Evolutionary conservation across 805 yeast genomes (phyloP), one percentile per base, ranked within the genome.

Genomic region (Yarrowia phangngaensis): DNA sequence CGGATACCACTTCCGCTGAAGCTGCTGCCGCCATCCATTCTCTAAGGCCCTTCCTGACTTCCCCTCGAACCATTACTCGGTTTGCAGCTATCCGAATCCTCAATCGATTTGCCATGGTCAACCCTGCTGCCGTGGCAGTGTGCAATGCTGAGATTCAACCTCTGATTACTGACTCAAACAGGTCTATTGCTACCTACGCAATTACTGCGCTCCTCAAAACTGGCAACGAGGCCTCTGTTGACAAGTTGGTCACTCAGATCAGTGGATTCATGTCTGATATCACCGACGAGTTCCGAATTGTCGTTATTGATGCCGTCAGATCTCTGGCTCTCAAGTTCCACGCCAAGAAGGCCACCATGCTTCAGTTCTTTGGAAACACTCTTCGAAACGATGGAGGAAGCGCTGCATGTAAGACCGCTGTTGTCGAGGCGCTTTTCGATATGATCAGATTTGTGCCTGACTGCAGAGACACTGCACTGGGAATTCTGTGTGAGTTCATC

Each of bases 191-290:
- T 11, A 92, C 98, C 12, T 90, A 87, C 67, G 97, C 98, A 20
- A 92, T 92, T 64, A 92, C 97, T 24, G 90, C 97, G 2, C 73
- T 92, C 61, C 77, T 92, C 66, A 92, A 90, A 70, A 90, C 97
- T 2, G 95, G 97, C 63, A 88, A 89, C 55, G 82, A 86, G 54
- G 87, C 85, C 53, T 77, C 78, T 57, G 95, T 92, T 51, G 95
- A 90, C 64, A 76, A 95, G 60, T 75, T 92, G 58, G 86, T 92
- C 67, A 74, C 81, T 54, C 89, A 88, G 50, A 87, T 92, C 69
- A 74, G 92, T 23, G 81, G 82, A 27, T 83, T 89, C 64, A 85
- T 90, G 83, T 85, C 78, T 63, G 97, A 90, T 57, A 90, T 92
- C 55, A 79, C 95, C 23, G 98, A 92, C 66, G 98, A 92, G 64